A percentile compares a stretch with the other conserved stretches of the same genome.
Conservation (phyloP, 495 filamentous ascomycete genomes). For the Penicillium paxilli region DNA sequence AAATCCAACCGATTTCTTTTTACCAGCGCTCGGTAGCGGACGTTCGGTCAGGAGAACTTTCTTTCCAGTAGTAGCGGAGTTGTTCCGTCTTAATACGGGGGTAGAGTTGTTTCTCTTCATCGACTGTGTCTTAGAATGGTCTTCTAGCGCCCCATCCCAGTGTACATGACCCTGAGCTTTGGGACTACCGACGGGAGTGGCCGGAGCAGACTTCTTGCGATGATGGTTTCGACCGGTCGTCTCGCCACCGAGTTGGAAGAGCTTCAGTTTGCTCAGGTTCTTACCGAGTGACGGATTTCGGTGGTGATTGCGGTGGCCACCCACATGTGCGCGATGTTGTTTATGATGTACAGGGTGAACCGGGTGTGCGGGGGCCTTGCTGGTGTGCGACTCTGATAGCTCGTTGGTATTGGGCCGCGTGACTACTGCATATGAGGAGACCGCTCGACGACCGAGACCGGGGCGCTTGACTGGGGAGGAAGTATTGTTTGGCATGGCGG, state of each 20-base stretch:
- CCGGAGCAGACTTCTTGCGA: conserved; percentile 51
- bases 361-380: conserved; percentile 27
- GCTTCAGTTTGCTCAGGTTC: conserved; percentile 43
- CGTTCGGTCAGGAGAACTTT: conserved; percentile 41
- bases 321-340: conserved; percentile 42
- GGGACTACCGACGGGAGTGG: conserved; percentile 44
- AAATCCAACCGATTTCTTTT: conserved; percentile 52
- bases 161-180: conserved; percentile 37
- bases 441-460: conserved; percentile 46
- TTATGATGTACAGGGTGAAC: conserved; percentile 21
- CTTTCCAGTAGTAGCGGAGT: conserved; percentile 26
- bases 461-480: conserved; percentile 50
- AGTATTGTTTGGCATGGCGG: conserved; percentile 45
- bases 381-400: conserved; percentile 36
- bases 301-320: conserved; percentile 43
- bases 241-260: conserved; percentile 34
- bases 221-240: conserved; percentile 40
- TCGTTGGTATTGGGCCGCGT: conserved; percentile 39
- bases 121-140: conserved; percentile 28
- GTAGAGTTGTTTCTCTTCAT: conserved; percentile 51
- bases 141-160: conserved; percentile 40
- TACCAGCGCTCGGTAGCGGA: conserved; percentile 35
- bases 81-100: conserved; percentile 41
- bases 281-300: conserved; percentile 46
- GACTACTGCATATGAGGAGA: conserved; percentile 49